phyloP scores from a whole-genome alignment of 1,139 yeast species.

The Arxiozyma slooffiae region DNA sequence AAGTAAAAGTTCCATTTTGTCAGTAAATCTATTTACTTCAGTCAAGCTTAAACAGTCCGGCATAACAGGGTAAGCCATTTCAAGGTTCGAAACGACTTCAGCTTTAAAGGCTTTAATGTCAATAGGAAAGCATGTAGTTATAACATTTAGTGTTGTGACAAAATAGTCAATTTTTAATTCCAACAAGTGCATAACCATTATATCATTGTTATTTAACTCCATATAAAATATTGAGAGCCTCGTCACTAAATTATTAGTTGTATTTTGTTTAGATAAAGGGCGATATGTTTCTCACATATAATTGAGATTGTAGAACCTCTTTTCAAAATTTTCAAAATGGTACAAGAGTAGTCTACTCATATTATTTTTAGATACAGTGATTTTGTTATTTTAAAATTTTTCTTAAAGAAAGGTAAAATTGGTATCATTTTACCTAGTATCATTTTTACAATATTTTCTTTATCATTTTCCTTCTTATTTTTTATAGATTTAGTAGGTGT shows the following conservation, averaged over 20 bases:
- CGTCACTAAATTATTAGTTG: slow-evolving; percentile 9
- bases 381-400: slow-evolving; percentile 19
- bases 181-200: slow-evolving; percentile 13
- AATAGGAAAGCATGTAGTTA: slow-evolving; percentile 17
- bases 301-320: not conserved
- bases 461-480: not conserved
- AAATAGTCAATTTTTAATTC: not conserved
- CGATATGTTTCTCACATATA: not conserved
- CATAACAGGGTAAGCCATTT: slow-evolving; percentile 15
- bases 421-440: not conserved
- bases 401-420: slow-evolving; percentile 13
- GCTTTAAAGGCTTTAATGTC: slow-evolving; percentile 19
- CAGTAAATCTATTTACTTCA: slow-evolving; percentile 15
- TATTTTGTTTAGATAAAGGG: slow-evolving; percentile 2
- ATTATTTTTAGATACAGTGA: slow-evolving; percentile 19
- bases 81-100: slow-evolving; percentile 13
- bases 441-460: not conserved
- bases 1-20: slow-evolving; percentile 11
- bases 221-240: slow-evolving; percentile 16
- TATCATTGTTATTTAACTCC: slow-evolving; percentile 22
- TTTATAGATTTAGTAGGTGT: not conserved
- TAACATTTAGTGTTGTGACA: slow-evolving; percentile 12
- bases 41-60: slow-evolving; percentile 15
- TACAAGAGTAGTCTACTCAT: slow-evolving; percentile 19
- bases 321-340: slow-evolving; percentile 12